Base-by-base conservation (phyloP, 176 grass and related monocot genomes). In the Leersia perrieri region DNA sequence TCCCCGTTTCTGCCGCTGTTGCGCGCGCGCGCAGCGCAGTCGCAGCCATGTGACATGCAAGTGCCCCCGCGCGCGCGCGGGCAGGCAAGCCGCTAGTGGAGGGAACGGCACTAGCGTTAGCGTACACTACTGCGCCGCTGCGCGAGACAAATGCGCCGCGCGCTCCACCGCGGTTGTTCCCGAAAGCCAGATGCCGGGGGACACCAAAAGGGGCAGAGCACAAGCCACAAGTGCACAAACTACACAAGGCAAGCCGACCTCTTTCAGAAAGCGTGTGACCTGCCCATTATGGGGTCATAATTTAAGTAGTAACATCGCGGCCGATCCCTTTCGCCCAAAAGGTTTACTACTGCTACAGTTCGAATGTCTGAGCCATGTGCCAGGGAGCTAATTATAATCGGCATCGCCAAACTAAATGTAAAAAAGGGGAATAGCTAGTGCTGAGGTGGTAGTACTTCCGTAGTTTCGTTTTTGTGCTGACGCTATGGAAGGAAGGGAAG, bases 191-290 rank as follows among this genome's bases (percentile, higher is more conserved):
- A 64, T 64, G 58, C 78, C 34, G 72, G 66, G 66, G 44, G 28
- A 9, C 72, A 31, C 88, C 72, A 77, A 89, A 89, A 86, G 73
- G 66, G 72, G n/a, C n/a, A n/a, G 78, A 55, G 58, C 82, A 89
- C 64, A 16, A 65, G 11, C n/a, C n/a, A n/a, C n/a, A n/a, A n/a
- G n/a, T n/a, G n/a, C n/a, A n/a, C n/a, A n/a, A n/a, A 76, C 87
- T 33, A 35, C 82, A 85, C 71, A 23, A 66, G 28, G 58, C 75
- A 66, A 33, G 29, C 3, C 16, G 41, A 53, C 49, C 49, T 32
- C 49, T 80, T 75, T 69, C 18, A 2, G 5, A 60, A 88, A 84
- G 74, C 14, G 68, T 23, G 11, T 55, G 33, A 15, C n/a, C 33
- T 70, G 45, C 62, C 42, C 26, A 33, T 18, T 57, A 29, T 33